These are phyloP conservation scores for Macadamia tetraphylla DNA, from an alignment of 164 flowering plant species.

Conservation along the genomic window DNA sequence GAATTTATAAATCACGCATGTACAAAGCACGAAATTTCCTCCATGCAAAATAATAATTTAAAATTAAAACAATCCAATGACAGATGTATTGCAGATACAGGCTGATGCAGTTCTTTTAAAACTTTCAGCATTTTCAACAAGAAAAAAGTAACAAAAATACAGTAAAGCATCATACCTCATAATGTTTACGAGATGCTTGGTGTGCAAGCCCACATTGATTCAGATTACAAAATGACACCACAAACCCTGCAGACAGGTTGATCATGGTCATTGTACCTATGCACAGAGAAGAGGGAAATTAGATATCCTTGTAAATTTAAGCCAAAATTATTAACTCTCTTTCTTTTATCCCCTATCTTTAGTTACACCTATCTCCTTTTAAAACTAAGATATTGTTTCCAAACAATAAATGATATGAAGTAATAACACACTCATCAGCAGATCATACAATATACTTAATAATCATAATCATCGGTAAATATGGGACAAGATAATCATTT, in stretches of 20 bases:
- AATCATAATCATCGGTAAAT: too few species aligned
- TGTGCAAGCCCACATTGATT: slow-evolving; percentile 79
- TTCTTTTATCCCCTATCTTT: too few species aligned
- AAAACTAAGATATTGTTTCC: too few species aligned
- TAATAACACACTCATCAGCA: too few species aligned
- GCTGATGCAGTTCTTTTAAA: background rate
- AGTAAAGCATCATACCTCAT: slow-evolving; percentile 43
- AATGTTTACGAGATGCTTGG: slow-evolving; percentile 83
- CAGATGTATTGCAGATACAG: background rate
- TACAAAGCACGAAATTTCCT: too few species aligned
- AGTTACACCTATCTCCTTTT: too few species aligned
- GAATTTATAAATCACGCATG: too few species aligned
- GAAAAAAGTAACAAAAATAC: background rate
- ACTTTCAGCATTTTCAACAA: background rate
- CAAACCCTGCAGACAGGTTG: slow-evolving; percentile 88
- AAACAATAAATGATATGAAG: too few species aligned
- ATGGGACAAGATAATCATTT: too few species aligned
- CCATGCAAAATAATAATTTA: background rate
- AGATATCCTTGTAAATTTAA: background rate
- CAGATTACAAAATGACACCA: slow-evolving; percentile 67
- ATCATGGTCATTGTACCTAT: slow-evolving; percentile 80
- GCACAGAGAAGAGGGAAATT: slow-evolving; percentile 1
- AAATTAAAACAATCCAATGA: background rate
- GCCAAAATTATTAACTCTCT: background rate
- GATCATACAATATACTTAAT: too few species aligned